phyloP scores from a whole-genome alignment of 73 alveolate genomes.

The Paramecium sexaurelia region DNA sequence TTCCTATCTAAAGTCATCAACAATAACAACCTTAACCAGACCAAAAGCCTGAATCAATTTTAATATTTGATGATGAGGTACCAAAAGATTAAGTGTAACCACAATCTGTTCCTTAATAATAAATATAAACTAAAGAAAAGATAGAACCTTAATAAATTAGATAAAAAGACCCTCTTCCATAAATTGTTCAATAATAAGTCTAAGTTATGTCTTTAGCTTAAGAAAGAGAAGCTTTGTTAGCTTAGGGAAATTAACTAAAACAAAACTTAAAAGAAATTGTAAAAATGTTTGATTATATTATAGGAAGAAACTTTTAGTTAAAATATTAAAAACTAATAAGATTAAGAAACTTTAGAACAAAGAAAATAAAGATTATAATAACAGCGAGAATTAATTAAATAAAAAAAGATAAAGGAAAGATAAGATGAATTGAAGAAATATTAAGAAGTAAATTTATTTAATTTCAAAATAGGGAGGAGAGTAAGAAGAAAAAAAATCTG shows the following conservation, averaged over 20 bases:
- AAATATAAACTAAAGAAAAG: not conserved
- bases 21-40: not conserved
- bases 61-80: not conserved
- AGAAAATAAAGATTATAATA: conserved; percentile 59
- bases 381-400: conserved; percentile 53
- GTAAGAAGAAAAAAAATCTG: not conserved
- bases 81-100: not conserved
- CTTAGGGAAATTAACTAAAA: not conserved
- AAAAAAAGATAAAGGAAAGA: conserved; percentile 54
- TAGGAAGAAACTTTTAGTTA: conserved; percentile 24
- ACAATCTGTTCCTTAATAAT: not conserved
- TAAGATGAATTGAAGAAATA: conserved; percentile 46
- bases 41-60: not conserved
- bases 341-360: conserved; percentile 54
- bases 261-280: conserved; percentile 21
- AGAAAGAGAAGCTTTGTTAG: conserved; percentile 51
- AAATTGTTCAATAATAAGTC: conserved; percentile 15
- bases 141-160: not conserved
- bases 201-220: conserved; percentile 23
- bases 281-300: not conserved
- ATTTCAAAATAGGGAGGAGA: not conserved
- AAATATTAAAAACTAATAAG: not conserved
- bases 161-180: conserved; percentile 24
- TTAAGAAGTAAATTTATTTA: not conserved
- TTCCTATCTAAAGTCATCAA: not conserved